Evolutionary conservation across 352 stramenopile genomes (phyloP).

Genomic region (Thalassiosira mediterranea): DNA sequence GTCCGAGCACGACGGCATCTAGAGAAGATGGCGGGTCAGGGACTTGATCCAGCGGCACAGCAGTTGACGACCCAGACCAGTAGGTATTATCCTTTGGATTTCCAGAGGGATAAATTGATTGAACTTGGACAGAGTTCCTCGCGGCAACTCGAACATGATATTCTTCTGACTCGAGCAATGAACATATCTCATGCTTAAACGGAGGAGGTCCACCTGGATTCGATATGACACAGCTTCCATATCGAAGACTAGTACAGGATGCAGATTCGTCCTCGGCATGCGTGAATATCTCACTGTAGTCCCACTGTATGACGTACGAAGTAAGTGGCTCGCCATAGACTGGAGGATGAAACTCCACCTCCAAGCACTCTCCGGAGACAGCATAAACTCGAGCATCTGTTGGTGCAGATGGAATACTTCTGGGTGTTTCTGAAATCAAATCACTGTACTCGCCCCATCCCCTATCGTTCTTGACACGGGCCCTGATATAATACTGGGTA

Average conservation of each 20-base stretch:
- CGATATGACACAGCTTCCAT: conserved; percentile 48
- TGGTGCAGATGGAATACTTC: conserved; percentile 88
- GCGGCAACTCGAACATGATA: conserved; percentile 93
- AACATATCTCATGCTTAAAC: conserved; percentile 52
- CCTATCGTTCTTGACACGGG: conserved; percentile 85
- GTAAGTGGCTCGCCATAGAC: conserved; percentile 52
- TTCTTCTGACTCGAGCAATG: conserved; percentile 75
- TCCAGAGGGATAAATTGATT: conserved; percentile 86
- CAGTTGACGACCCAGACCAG: conserved; percentile 87
- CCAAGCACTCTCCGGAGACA: conserved; percentile 88
- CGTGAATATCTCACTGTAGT: conserved; percentile 39
- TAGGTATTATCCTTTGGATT: conserved; percentile 89
- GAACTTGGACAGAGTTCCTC: conserved; percentile 88
- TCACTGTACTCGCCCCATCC: conserved; percentile 79
- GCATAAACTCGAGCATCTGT: conserved; percentile 88
- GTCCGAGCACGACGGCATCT: conserved; percentile 45
- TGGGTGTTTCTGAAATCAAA: conserved; percentile 75
- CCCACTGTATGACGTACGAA: conserved; percentile 57
- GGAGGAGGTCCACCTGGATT: conserved; percentile 11
- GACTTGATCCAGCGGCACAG: conserved; percentile 86
- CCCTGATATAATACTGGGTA: conserved; percentile 86
- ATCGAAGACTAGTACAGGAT: conserved; percentile 45
- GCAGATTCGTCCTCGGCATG: conserved; percentile 26
- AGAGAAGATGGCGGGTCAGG: conserved; percentile 84
- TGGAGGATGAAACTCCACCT: conserved; percentile 90